Evolutionary conservation across 768 basidiomycete species (phyloP), one percentile per base, ranked within the genome.

Genomic region (Psilocybe sp.): DNA sequence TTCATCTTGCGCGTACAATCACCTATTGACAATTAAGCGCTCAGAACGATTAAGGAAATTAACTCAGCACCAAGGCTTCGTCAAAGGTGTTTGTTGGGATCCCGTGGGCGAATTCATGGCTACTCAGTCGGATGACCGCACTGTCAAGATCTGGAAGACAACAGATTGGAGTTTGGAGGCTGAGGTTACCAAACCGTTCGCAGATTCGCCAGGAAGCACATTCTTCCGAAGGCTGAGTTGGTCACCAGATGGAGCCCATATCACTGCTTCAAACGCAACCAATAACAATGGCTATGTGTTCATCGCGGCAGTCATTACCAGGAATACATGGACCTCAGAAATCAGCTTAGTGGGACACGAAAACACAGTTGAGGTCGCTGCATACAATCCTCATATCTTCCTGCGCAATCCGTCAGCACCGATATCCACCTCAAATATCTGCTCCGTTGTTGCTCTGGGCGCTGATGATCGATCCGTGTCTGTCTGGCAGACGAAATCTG

Each of bases 201-300:
- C 88, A 55, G 87, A 90, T 64, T 96, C 93, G 0, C 96, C 97
- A 1, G 90, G 91, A 14, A 92, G 89, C 58, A 97, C 96, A 1
- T 97, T 95, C 75, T 95, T 97, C 69, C 78, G 92, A 47, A 76
- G 95, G 52, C 74, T 97, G 18, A 95, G 95, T 59, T 99, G 97
- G 97, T 98, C 95, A 1, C 97, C 97, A 2, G 97, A 98, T 62
- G 97, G 97, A n/a, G 91, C 96, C 2, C 93, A 97, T 63, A 92
- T 99, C 52, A 97, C 94, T 4, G 92, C 95, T 1, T 96, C 96
- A 1, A 98, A 98, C 62, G 93, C 95, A 1, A 98, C 94, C 45
- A 98, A 98, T 65, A 92, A 91, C 59, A 85, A 87, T 55, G 95
- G 95, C 15, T 94, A 93, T 49, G 95, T 98, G 5, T 99, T 98